These are phyloP conservation scores for Colletotrichum liriopes DNA, from an alignment of 2,329 filamentous ascomycete genomes.

Conservation along the genomic window DNA sequence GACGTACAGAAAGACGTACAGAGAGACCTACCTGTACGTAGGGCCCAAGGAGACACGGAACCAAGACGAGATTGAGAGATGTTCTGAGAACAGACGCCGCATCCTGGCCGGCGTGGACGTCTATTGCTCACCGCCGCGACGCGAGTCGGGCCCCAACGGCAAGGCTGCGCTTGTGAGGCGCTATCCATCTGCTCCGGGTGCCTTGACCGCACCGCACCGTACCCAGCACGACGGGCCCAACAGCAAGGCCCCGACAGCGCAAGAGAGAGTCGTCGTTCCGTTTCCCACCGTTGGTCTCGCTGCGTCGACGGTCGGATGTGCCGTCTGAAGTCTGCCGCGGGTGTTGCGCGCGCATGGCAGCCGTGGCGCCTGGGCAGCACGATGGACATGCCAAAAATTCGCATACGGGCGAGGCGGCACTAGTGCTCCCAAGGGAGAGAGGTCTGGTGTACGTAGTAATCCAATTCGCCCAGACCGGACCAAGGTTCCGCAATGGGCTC, in stretches of 20 bases:
- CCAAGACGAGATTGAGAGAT: background rate
- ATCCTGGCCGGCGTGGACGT: background rate
- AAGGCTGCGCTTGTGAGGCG: conserved; percentile 10
- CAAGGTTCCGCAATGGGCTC: background rate
- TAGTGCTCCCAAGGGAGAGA: background rate
- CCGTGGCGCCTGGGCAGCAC: background rate
- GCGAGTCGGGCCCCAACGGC: conserved; percentile 4
- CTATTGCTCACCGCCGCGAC: conserved; percentile 17
- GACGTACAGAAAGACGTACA: conserved; percentile 1
- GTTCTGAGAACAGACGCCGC: background rate
- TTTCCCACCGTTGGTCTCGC: background rate
- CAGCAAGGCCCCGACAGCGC: background rate
- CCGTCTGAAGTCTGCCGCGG: conserved; percentile 16
- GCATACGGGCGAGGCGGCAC: conserved; percentile 2
- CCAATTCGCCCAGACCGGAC: background rate
- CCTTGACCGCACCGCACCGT: background rate
- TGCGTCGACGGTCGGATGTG: conserved; percentile 11
- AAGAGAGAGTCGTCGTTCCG: conserved; percentile 9
- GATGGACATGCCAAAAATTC: background rate
- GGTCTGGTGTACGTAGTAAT: too few species aligned
- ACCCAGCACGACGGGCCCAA: background rate
- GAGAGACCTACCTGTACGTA: background rate
- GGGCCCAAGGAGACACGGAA: background rate
- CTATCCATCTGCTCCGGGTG: background rate
- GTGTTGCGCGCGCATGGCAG: background rate